phyloP scores from a whole-genome alignment of 2,329 filamentous ascomycete genomes.

The Bipolaris sorokiniana region DNA sequence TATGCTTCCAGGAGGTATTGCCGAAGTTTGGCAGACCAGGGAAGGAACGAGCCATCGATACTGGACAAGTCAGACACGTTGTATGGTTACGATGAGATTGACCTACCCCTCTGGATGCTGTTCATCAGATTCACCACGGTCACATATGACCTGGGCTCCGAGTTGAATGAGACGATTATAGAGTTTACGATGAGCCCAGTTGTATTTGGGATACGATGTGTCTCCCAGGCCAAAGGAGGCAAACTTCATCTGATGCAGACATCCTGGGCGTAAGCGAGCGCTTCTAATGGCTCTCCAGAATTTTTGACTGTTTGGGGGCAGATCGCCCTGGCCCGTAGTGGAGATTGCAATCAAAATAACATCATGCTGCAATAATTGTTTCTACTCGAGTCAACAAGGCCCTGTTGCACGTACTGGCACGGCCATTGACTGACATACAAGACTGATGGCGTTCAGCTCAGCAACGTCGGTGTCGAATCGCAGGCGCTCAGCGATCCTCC shows the following conservation, averaged over 20 bases:
- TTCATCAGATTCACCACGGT: conserved; percentile 87
- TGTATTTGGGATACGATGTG: conserved; percentile 94
- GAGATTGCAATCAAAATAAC: conserved; percentile 83
- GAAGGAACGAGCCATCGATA: conserved; percentile 79
- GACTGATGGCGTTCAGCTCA: conserved; percentile 76
- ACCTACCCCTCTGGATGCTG: conserved; percentile 88
- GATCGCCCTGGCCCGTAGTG: conserved; percentile 92
- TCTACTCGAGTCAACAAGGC: conserved; percentile 34
- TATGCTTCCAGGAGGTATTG: conserved; percentile 69
- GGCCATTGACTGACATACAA: conserved; percentile 62
- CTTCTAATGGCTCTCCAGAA: conserved; percentile 88
- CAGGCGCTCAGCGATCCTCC: conserved; percentile 73
- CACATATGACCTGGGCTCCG: conserved; percentile 77
- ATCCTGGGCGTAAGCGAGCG: conserved; percentile 75
- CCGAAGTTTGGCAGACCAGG: conserved; percentile 74
- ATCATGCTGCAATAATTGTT: conserved; percentile 53
- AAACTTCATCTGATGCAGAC: conserved; percentile 72
- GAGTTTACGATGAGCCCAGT: conserved; percentile 89
- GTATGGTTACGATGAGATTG: conserved; percentile 32
- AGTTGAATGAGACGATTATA: conserved; percentile 83
- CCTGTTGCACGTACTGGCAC: neutral
- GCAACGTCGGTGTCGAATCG: conserved; percentile 77
- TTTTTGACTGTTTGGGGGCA: conserved; percentile 78
- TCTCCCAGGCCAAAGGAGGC: conserved; percentile 91
- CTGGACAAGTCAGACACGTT: conserved; percentile 52